Base-by-base conservation (phyloP, 805 yeast species). In the Myxozyma sirexii region DNA sequence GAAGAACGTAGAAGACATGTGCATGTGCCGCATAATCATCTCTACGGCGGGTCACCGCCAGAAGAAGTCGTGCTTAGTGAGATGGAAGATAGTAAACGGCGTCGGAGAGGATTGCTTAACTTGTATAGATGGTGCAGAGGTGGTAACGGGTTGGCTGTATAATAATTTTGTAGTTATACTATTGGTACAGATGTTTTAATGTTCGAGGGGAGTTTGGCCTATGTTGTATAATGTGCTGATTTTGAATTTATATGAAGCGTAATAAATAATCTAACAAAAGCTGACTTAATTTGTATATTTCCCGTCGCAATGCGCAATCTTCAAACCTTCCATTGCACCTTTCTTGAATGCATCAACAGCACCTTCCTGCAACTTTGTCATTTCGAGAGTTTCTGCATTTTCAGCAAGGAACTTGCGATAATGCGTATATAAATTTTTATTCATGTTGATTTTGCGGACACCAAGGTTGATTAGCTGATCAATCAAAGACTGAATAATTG, bases 81-180 rank as follows among this genome's bases (percentile, higher is more conserved):
- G 31, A 50, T 65, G 24, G 65, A 63, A 31, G 68, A 64, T 19
- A 70, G 65, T 27, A 64, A 60, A 6, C 60, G 70, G 10, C 62
- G 70, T 24, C 68, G 70, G 45, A 67, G 75, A 38, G 73, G 73
- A 8, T 69, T 74, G 8, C 54, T 76, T 17, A 68, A 68, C 17
- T 69, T 75, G 29, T 75, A 74, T 64, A 69, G 75, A 57, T 75
- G 78, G 79, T 63, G 67, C 23, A 63, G 67, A 12, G 72, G 72
- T n/a, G 78, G 79, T 1, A 68, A 70, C 44, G 78, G 78, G 4
- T 60, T 76, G 31, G 78, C 77, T 4, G 69, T 74, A 33, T 60
- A 44, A 51, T 39, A n/a, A 29, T 31, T 29, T 19, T 46, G 33
- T 29, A 7, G 33, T 10, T 29, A 29, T 29, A 29, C 10, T 29